Percentiles rank a stretch among this genome's conserved stretches.
phyloP scores from a whole-genome alignment of 129 eudicot species.

The Logfia minima region DNA sequence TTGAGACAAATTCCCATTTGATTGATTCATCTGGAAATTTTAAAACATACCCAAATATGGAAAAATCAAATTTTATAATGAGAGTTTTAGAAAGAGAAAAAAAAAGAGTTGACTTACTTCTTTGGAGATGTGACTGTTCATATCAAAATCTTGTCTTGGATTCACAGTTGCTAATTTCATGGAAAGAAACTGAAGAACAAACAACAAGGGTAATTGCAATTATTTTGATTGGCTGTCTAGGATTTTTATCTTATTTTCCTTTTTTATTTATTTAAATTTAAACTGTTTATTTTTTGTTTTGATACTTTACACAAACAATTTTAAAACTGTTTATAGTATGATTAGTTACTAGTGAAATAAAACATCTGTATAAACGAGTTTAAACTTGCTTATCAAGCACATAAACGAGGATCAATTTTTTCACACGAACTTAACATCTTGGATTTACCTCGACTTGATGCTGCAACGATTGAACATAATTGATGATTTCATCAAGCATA shows the following conservation, averaged over 20 bases:
- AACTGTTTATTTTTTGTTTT: too few relatives aligned
- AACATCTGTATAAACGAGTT: too few relatives aligned
- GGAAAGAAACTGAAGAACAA: conserved; percentile 64
- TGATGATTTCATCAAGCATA: conserved; percentile 97
- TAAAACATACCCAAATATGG: conserved; percentile 22
- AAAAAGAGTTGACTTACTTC: conserved; percentile 56
- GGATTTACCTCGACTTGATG: conserved; percentile 89
- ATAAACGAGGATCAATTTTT: background rate
- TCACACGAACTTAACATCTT: too few relatives aligned
- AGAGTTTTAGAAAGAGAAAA: conserved; percentile 3
- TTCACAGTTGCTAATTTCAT: conserved; percentile 88
- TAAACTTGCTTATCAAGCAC: background rate
- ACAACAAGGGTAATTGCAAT: background rate
- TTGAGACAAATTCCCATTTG: conserved; percentile 48
- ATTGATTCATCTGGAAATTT: conserved; percentile 49
- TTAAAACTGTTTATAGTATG: too few relatives aligned
- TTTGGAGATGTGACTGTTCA: conserved; percentile 55
- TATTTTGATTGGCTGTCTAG: background rate
- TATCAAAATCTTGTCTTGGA: conserved; percentile 60
- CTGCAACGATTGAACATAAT: conserved; percentile 87
- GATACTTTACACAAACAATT: too few relatives aligned
- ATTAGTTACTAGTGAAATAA: too few relatives aligned
- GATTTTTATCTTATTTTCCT: too few relatives aligned
- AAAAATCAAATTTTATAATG: conserved; percentile 10
- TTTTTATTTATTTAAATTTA: too few relatives aligned